Base-by-base conservation (phyloP, 768 basidiomycete species). In the Amanita molliuscula region DNA sequence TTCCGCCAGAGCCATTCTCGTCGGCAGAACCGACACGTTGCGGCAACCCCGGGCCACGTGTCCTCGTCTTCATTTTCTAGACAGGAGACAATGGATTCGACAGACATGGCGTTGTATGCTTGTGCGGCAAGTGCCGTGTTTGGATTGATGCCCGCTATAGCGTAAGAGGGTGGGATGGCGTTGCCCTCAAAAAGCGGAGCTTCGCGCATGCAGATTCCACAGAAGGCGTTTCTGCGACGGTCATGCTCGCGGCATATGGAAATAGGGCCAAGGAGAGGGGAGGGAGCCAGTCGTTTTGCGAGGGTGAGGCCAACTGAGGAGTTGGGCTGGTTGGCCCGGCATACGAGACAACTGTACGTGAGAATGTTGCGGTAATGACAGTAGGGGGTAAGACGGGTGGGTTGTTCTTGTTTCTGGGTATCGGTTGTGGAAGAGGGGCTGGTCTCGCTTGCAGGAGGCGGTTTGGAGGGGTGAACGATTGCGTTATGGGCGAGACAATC, bases 41-140 rank as follows among this genome's bases (percentile, higher is more conserved):
- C 70, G 26, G 80, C 77, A 9, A 83, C 72, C 5, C 70, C 70
- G 0, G 81, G 78, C 75, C 81, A 88, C 0, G 76, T 74, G 10
- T 81, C 77, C 15, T 79, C 75, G 61, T 88, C 86, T 53, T 86
- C 85, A 58, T 87, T 88, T 58, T 84, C 84, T 3, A 75, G 65
- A 52, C 78, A 76, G 26, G 70, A 74, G 9, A 79, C 70, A 15
- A 65, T 34, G 25, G 48, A 36, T 31, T 49, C 48, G 13, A 49
- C 26, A 6, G 37, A 40, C 51, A 15, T 59, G 50, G 20, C 60
- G 59, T 20, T 66, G 57, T 23, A 60, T 46, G 13, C 52, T 54
- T 28, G 53, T 45, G 54, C 48, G 20, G 48, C 21, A 44, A 25
- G 58, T 48, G 50, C 59, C 54, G 8, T 67, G 64, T 35, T 62